Base-by-base conservation (phyloP, 345 rosid species). In the Gossypium bickii region DNA sequence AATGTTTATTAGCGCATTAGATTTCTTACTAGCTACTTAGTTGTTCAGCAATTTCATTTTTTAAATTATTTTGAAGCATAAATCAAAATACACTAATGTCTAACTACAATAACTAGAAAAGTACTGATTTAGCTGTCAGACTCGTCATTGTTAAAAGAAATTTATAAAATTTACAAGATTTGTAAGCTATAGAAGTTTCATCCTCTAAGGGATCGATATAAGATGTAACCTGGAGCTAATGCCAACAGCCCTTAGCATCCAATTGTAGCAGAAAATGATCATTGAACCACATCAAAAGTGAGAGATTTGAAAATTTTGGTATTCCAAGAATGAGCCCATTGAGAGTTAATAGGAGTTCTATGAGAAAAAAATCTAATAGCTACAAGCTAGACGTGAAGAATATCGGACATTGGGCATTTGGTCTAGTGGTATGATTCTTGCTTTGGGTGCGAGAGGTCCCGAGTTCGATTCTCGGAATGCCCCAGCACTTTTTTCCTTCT, bases 381-480 rank as follows among this genome's bases (percentile, higher is more conserved):
- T 20, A 48, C 12, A 17, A 49, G 3, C 10, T 4, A 13, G 20
- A 47, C 34, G 47, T 47, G 16, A 62, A 27, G 1, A 15, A 45
- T 7, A 43, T 61, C 0, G 4, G 41, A 34, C 38, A 34, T 4
- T 34, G 38, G 38, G 7, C 38, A 34, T 34, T 34, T 34, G 38
- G 38, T 34, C 38, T 34, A 34, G 38, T 34, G 38, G 38, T 34
- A 34, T 34, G 38, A 34, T 34, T 34, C 38, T 34, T 1, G 38
- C 38, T 34, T 34, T 29, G 90, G 53, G 0, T 15, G 4, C 12
- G 18, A 12, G 38, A 59, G 62, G 34, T 58, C 90, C 85, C 77
- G 83, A 91, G 91, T 87, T 84, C 71, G 71, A 82, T 89, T 90
- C 90, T 85, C 83, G 80, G 86, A 87, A 87, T 67, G 72, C 41